These are phyloP conservation scores for Aspergillus hiratsukae DNA, from an alignment of 2,329 filamentous ascomycete genomes.

Conservation along the genomic window DNA sequence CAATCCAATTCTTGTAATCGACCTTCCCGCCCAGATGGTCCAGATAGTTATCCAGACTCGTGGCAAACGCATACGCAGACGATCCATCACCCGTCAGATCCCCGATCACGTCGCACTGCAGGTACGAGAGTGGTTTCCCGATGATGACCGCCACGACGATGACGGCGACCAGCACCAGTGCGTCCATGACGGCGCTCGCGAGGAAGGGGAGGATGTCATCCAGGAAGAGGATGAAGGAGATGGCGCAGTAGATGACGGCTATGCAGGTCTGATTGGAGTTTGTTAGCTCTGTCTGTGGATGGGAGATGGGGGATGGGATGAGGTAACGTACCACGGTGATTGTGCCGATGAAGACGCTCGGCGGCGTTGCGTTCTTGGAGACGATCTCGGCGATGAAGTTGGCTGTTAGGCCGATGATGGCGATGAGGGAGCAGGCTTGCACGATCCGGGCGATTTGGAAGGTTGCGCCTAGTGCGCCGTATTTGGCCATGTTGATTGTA, in stretches of 20 bases:
- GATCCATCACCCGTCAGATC: conserved; percentile 43
- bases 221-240: conserved; percentile 77
- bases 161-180: conserved; percentile 67
- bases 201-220: conserved; percentile 73
- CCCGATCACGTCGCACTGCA: conserved; percentile 62
- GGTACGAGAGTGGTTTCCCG: conserved; percentile 73
- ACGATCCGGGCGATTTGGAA: conserved; percentile 70
- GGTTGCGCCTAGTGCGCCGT: conserved; percentile 70
- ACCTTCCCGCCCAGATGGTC: conserved; percentile 48
- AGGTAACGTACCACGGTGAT: conserved; percentile 66
- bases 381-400: conserved; percentile 80
- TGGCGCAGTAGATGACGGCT: conserved; percentile 70
- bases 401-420: conserved; percentile 73
- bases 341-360: conserved; percentile 70
- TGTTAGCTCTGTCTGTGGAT: conserved; percentile 22
- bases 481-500: conserved; percentile 29
- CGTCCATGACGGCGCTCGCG: conserved; percentile 62
- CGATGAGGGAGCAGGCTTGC: conserved; percentile 66
- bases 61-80: conserved; percentile 52
- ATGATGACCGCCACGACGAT: conserved; percentile 73
- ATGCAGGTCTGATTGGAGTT: conserved; percentile 62
- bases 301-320: neutral
- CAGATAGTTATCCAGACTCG: conserved; percentile 49
- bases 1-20: conserved; percentile 53
- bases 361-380: conserved; percentile 59